Base-by-base conservation (phyloP, 2,329 filamentous ascomycete species). In the Tolypocladium endophyticum region DNA sequence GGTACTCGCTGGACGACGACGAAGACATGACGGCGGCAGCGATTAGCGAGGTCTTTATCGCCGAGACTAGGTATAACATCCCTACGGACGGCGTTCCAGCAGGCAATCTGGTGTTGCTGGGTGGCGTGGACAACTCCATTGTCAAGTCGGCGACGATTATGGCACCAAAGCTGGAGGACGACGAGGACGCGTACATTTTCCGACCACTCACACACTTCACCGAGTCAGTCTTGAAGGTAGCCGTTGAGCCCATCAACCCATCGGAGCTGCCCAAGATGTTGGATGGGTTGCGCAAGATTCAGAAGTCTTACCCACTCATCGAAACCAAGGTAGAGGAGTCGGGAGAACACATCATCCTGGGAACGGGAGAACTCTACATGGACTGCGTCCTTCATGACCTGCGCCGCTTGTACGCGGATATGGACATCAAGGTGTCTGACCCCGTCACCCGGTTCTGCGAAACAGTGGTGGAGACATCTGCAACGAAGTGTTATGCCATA, bases 341-440 rank as follows among this genome's bases (percentile, higher is more conserved):
- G 1, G 94, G 94, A 57, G 94, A 99, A 74, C 94, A 99, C 71
- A 88, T 99, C 64, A 82, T 99, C 55, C 83, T 99, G 5, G 94
- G 94, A 30, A 99, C 94, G 0, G 94, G 94, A 61, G 94, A 99
- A 73, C 80, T 99, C n/a, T 99, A 99, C 77, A 97, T 99, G 92
- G 94, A 99, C 73, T 99, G 94, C 69, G 93, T 99, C 4, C 81
- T 99, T 54, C 94, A 99, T 73, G 94, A 99, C 71, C 81, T 99
- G 55, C 88, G 94, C 58, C 85, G 87, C 47, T 76, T 97, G n/a
- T 99, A 97, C 71, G 92, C 94, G 18, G 93, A 97, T 69, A 99
- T 99, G 94, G 94, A 99, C 72, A 89, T 99, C 76, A 97, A 97
- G 76, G 91, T 99, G 56, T 99, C 94, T 0, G 94, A 99, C 71